phyloP scores from a whole-genome alignment of 129 eudicot genomes.

The Scalesia atractyloides region DNA sequence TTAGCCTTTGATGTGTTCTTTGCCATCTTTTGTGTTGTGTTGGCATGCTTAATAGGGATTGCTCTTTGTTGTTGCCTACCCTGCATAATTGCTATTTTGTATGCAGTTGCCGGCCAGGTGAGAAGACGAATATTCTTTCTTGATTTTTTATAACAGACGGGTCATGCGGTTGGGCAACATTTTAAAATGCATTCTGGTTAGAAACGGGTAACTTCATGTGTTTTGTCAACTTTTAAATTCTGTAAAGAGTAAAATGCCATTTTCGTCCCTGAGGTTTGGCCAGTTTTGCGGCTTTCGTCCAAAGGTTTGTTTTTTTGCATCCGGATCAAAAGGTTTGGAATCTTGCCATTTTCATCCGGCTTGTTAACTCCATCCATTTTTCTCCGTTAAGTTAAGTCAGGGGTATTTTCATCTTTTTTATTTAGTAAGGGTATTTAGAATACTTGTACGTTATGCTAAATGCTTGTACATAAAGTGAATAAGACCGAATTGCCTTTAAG shows the following conservation, averaged over 20 bases:
- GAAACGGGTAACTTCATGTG: not conserved
- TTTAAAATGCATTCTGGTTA: not conserved
- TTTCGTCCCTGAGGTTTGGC: too few relatives aligned
- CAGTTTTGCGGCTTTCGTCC: too few relatives aligned
- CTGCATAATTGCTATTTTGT: conserved; percentile 93
- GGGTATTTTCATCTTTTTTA: too few relatives aligned
- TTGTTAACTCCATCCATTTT: too few relatives aligned
- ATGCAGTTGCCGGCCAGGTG: conserved; percentile 97
- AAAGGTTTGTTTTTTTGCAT: too few relatives aligned
- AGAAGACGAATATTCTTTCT: not conserved
- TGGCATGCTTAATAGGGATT: conserved; percentile 91
- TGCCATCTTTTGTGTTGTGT: conserved; percentile 90
- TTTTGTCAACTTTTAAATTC: not conserved
- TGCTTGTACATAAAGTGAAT: too few relatives aligned
- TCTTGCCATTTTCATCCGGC: too few relatives aligned
- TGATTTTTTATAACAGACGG: not conserved
- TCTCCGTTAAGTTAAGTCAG: too few relatives aligned
- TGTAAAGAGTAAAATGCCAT: not conserved
- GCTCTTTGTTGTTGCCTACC: conserved; percentile 99
- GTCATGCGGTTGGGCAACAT: not conserved
- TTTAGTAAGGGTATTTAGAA: too few relatives aligned
- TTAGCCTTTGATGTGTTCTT: conserved; percentile 95
- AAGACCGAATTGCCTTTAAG: too few relatives aligned
- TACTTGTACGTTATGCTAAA: too few relatives aligned
- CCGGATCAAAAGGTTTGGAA: too few relatives aligned